Percentiles rank a stretch among this genome's conserved stretches.
phyloP scores from a whole-genome alignment of 2,329 filamentous ascomycete species.

The Fusarium camptoceras region DNA sequence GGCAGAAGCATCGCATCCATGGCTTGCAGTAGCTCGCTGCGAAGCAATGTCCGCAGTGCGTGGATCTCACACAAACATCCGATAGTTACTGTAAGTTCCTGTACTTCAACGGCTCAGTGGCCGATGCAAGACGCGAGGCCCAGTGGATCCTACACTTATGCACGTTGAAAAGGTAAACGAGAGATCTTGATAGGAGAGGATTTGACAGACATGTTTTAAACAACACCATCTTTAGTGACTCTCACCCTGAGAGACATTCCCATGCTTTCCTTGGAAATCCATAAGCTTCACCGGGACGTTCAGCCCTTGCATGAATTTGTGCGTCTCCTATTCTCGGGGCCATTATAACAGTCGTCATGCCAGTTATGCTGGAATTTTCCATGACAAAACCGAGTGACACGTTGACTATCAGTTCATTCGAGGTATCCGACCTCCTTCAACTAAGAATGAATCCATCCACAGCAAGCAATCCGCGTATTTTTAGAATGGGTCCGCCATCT shows the following conservation, averaged over 20 bases:
- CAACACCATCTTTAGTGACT: conserved; percentile 36
- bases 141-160: conserved; percentile 35
- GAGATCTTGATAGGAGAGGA: conserved; percentile 37
- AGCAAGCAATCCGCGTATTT: conserved; percentile 41
- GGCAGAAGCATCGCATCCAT: conserved; percentile 30
- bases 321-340: neutral
- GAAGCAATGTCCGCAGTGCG: conserved; percentile 30
- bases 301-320: conserved; percentile 21
- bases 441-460: conserved; percentile 1
- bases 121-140: conserved; percentile 28
- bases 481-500: conserved; percentile 40
- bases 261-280: conserved; percentile 29
- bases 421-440: conserved; percentile 27
- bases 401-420: neutral
- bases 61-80: conserved; percentile 39
- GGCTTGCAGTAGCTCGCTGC: conserved; percentile 42
- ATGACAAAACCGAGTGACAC: conserved; percentile 16
- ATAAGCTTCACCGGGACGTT: conserved; percentile 11
- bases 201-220: conserved; percentile 27
- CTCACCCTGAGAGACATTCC: conserved; percentile 34
- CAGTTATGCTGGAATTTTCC: conserved; percentile 24
- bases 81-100: conserved; percentile 35
- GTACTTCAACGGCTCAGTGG: conserved; percentile 7
- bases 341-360: neutral
- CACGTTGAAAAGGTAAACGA: conserved; percentile 38